phyloP scores from a whole-genome alignment of 108 stramenopile genomes.

The Pseudonitzschia pungens region DNA sequence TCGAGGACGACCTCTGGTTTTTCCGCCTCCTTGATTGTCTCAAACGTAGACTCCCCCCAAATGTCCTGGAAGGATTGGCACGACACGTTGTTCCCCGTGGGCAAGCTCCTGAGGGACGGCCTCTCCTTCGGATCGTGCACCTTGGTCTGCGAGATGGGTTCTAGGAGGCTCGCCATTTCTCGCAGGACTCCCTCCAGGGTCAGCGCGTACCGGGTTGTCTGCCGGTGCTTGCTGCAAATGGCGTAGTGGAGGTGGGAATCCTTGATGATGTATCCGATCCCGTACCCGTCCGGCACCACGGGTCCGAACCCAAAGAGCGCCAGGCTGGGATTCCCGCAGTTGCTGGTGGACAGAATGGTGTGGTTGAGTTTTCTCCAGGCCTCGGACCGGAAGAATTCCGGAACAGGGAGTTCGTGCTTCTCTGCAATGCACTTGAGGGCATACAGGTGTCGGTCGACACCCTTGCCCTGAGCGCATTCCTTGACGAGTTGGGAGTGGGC shows the following conservation, averaged over 20 bases:
- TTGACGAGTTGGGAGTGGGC: constrained; percentile 67
- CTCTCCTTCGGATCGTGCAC: constrained; percentile 2
- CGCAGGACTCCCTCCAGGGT: constrained; percentile 43
- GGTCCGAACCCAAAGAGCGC: constrained; percentile 88
- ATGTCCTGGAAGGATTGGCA: constrained; percentile 36
- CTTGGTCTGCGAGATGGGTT: constrained; percentile 10
- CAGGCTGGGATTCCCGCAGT: constrained; percentile 87
- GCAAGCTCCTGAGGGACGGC: constrained; percentile 11
- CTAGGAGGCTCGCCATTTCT: constrained; percentile 25
- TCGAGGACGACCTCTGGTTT: background rate
- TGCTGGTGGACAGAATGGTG: constrained; percentile 81
- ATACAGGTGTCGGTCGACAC: constrained; percentile 82
- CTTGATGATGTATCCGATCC: constrained; percentile 88
- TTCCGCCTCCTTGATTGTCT: background rate
- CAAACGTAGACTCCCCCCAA: constrained; percentile 32
- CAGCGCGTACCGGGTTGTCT: constrained; percentile 71
- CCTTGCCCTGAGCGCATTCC: constrained; percentile 67
- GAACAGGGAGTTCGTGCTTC: constrained; percentile 52
- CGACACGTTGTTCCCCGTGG: background rate
- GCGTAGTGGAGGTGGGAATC: constrained; percentile 71
- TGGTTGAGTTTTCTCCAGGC: constrained; percentile 77
- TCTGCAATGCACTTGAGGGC: constrained; percentile 82
- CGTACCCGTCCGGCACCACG: constrained; percentile 67
- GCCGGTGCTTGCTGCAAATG: constrained; percentile 78
- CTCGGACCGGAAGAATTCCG: constrained; percentile 68